Conservation (phyloP, 371 early-diverging fungal genomes). For the Apophysomyces sp. region DNA sequence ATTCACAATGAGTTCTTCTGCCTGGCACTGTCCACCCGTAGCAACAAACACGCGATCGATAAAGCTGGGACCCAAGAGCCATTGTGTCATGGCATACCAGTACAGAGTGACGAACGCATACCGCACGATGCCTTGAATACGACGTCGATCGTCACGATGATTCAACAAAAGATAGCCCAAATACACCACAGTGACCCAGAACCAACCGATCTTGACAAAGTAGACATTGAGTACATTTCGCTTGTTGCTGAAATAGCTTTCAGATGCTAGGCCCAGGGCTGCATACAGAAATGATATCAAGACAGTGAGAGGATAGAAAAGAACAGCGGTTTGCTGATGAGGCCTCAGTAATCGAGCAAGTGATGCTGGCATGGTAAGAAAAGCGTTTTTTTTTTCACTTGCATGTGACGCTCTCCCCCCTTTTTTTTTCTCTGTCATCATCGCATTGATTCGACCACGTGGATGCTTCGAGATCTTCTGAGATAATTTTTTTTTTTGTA, state of each 20-base stretch:
- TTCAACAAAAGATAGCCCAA: constrained; percentile 31
- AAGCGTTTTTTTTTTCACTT: no score
- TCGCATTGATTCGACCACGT: no score
- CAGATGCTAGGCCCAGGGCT: constrained; percentile 25
- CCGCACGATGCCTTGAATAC: constrained; percentile 40
- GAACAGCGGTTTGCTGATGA: constrained; percentile 27
- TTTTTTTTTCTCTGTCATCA: no score
- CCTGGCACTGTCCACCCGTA: constrained; percentile 67
- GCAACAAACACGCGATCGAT: constrained; percentile 75
- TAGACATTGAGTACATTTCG: constrained; percentile 73
- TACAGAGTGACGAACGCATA: constrained; percentile 73
- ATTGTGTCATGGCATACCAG: constrained; percentile 83
- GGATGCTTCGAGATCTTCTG: no score
- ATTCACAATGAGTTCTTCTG: neutral
- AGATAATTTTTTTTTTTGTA: no score
- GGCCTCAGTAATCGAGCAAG: constrained; percentile 15
- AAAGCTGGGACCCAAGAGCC: constrained; percentile 80
- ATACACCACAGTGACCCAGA: constrained; percentile 69
- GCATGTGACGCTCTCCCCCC: no score
- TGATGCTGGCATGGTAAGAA: neutral
- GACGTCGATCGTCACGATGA: constrained; percentile 15
- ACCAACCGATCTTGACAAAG: constrained; percentile 88
- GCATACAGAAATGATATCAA: constrained; percentile 29
- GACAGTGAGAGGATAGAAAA: constrained; percentile 28
- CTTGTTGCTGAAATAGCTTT: constrained; percentile 64